These are phyloP conservation scores for Xylariales sp. DNA, from an alignment of 2,329 filamentous ascomycete species.

Conservation along the genomic window DNA sequence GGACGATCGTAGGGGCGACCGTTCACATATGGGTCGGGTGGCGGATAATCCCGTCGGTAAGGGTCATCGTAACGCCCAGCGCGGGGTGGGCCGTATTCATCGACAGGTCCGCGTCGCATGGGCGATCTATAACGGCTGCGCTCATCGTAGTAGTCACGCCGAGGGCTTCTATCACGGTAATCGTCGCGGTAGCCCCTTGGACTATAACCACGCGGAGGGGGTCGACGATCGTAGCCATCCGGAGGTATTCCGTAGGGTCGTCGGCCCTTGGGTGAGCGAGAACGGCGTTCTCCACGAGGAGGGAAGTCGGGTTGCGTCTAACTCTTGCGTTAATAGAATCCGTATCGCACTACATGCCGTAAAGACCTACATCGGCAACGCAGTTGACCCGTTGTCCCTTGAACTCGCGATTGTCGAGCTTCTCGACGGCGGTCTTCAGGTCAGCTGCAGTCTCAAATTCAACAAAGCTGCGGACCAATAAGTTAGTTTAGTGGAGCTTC, in stretches of 20 bases:
- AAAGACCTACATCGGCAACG: slow-evolving; percentile 79
- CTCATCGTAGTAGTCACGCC: slow-evolving; percentile 89
- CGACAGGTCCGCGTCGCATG: slow-evolving; percentile 75
- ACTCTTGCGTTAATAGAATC: slow-evolving; percentile 42
- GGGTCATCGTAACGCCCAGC: slow-evolving; percentile 77
- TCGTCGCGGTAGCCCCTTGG: slow-evolving; percentile 77
- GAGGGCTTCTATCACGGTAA: slow-evolving; percentile 89
- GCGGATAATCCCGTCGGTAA: slow-evolving; percentile 76
- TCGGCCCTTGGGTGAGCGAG: slow-evolving; percentile 76
- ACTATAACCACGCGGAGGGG: slow-evolving; percentile 82
- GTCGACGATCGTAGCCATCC: slow-evolving; percentile 87
- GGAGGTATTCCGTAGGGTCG: slow-evolving; percentile 74
- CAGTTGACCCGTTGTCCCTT: slow-evolving; percentile 90
- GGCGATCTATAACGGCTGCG: slow-evolving; percentile 80
- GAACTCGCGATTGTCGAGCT: slow-evolving; percentile 92
- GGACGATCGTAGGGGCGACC: slow-evolving; percentile 69
- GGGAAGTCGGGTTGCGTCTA: slow-evolving; percentile 84
- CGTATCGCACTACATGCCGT: slow-evolving; percentile 17
- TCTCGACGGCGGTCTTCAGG: slow-evolving; percentile 90
- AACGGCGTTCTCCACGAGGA: slow-evolving; percentile 75
- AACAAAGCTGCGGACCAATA: slow-evolving; percentile 76
- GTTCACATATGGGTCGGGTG: slow-evolving; percentile 70
- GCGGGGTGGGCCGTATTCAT: slow-evolving; percentile 79
- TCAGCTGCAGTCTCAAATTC: slow-evolving; percentile 96
- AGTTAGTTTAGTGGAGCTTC: slow-evolving; percentile 25